Base-by-base conservation (phyloP, 768 basidiomycete species). In the Mycena sanguinolenta region DNA sequence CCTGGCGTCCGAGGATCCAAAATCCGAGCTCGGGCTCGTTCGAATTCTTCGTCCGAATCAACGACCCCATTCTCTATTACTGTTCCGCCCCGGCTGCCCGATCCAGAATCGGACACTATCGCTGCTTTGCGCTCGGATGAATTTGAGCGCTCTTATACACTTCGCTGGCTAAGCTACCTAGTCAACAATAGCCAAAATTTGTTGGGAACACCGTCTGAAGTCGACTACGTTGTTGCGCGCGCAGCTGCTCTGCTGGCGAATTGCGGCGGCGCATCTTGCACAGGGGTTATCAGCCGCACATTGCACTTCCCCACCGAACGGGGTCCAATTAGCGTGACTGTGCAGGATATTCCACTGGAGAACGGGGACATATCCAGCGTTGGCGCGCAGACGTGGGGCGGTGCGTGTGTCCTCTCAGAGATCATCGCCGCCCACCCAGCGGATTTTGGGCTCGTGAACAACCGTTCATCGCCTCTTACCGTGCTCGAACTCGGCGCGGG, bases 341-440 rank as follows among this genome's bases (percentile, higher is more conserved):
- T 96, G 58, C 89, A 83, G 34, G 95, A 96, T 77, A 85, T 90
- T 2, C 89, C 93, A 2, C 80, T 95, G 50, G 87, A 90, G 58
- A 90, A 93, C 64, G 81, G 85, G n/a, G 91, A 94, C 73, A 91
- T 89, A 71, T 81, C 83, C 16, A 92, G 90, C 63, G 89, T 95
- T 21, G 95, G 95, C 1, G 90, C 94, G 30, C 95, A 96, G 80
- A 96, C 95, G 0, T 97, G 95, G 95, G 95, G 94, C 4, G 89
- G 92, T 13, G 92, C 94, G 4, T 95, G 92, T 73, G 88, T 96
- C 9, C 84, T 97, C 64, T 88, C 94, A 0, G 92, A 94, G 76
- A 86, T 90, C 80, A 88, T 96, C 46, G 87, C 87, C 3, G 85
- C 90, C 32, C 76, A 83, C 34, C 92, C 94, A 0, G 75, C 72